Percentiles rank a stretch among this genome's conserved stretches.
phyloP scores from a whole-genome alignment of 2,329 filamentous ascomycete genomes.

The Diaporthe capsici region DNA sequence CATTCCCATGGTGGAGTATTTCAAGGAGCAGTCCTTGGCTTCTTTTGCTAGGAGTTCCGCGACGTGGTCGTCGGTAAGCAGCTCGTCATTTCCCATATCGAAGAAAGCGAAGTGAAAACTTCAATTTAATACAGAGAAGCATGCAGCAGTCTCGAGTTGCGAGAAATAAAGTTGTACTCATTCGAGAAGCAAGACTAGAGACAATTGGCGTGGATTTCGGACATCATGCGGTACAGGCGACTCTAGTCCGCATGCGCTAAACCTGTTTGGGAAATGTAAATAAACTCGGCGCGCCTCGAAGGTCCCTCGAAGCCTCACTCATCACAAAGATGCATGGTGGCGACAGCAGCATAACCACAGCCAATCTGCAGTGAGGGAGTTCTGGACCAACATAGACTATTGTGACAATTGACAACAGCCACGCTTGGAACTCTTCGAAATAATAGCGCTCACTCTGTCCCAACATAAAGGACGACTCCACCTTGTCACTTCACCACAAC shows the following conservation, averaged over 20 bases:
- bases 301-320: not conserved
- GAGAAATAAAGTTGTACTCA: not conserved
- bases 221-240: not conserved
- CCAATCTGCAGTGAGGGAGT: too few species aligned
- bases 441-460: too few species aligned
- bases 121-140: not conserved
- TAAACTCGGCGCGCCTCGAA: constrained; percentile 20
- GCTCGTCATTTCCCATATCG: constrained; percentile 61
- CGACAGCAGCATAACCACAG: not conserved
- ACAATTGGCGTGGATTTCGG: constrained; percentile 4
- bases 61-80: constrained; percentile 82
- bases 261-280: constrained; percentile 29
- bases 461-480: not conserved
- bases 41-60: constrained; percentile 85
- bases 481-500: not conserved
- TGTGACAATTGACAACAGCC: not conserved
- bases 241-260: constrained; percentile 1
- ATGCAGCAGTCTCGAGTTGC: not conserved
- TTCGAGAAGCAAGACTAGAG: not conserved
- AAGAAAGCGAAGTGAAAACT: not conserved
- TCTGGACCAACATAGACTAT: not conserved
- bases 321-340: not conserved
- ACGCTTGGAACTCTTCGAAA: not conserved
- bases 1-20: constrained; percentile 81
- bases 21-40: constrained; percentile 79